Evolutionary conservation across 1,139 yeast species (phyloP).

Genomic region (Candida anutae): DNA sequence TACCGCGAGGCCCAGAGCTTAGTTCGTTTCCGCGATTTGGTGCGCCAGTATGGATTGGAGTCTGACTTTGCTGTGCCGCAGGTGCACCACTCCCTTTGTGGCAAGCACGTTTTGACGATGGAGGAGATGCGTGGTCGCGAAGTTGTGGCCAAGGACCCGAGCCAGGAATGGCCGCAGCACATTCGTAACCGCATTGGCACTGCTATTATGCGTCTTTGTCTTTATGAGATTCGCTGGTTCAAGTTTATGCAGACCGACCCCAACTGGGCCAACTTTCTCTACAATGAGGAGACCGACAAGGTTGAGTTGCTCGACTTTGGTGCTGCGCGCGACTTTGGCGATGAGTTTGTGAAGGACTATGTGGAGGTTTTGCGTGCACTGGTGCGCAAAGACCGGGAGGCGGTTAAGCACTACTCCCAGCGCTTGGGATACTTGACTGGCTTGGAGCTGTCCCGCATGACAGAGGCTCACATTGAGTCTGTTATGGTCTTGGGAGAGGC

Average conservation of each 20-base stretch:
- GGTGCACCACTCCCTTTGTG: slow-evolving; percentile 71
- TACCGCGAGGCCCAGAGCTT: slow-evolving; percentile 80
- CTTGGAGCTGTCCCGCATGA: slow-evolving; percentile 78
- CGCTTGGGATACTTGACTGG: slow-evolving; percentile 90
- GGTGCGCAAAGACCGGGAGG: slow-evolving; percentile 56
- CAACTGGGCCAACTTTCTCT: slow-evolving; percentile 96
- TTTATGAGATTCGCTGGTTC: slow-evolving; percentile 76
- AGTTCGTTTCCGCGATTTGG: slow-evolving; percentile 55
- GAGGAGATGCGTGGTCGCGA: slow-evolving; percentile 79
- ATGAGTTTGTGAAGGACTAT: slow-evolving; percentile 62
- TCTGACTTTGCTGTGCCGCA: slow-evolving; percentile 72
- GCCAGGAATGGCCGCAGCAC: slow-evolving; percentile 54
- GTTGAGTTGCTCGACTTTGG: slow-evolving; percentile 92
- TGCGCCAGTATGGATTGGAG: slow-evolving; percentile 60
- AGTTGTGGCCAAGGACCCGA: slow-evolving; percentile 57
- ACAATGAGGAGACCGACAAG: slow-evolving; percentile 55
- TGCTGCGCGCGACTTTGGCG: slow-evolving; percentile 76
- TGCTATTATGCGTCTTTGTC: slow-evolving; percentile 78
- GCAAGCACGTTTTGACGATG: slow-evolving; percentile 85
- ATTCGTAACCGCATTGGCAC: slow-evolving; percentile 78
- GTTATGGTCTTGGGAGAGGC: slow-evolving; percentile 92
- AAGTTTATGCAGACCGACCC: slow-evolving; percentile 98
- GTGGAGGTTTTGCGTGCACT: slow-evolving; percentile 72
- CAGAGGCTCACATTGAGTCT: slow-evolving; percentile 86
- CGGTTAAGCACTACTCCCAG: slow-evolving; percentile 57